Conservation (phyloP, 208 protist genomes). For the Trypanosoma congolense region DNA sequence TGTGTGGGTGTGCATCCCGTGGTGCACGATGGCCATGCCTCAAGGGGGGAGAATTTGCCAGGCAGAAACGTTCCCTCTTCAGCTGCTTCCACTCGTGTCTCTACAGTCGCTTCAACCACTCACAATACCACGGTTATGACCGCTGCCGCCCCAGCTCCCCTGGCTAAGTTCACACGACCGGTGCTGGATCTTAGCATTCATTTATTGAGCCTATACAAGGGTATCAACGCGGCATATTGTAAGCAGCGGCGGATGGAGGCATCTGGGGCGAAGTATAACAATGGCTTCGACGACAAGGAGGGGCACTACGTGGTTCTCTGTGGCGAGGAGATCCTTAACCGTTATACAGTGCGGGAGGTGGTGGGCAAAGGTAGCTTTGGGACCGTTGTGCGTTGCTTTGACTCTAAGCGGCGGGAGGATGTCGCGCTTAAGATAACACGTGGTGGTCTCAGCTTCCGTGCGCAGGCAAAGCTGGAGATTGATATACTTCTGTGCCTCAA, state of each 20-base stretch:
- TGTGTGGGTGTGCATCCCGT: not conserved
- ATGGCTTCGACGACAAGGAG: slow-evolving; percentile 83
- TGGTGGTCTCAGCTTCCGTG: slow-evolving; percentile 69
- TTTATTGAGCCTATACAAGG: slow-evolving; percentile 62
- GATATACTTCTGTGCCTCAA: slow-evolving; percentile 80
- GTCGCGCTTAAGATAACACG: slow-evolving; percentile 91
- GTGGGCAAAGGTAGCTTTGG: slow-evolving; percentile 91
- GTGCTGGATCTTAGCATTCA: slow-evolving; percentile 45
- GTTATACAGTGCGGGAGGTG: slow-evolving; percentile 82
- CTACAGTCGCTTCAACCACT: not conserved
- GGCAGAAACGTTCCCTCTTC: not conserved
- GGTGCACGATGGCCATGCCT: not conserved
- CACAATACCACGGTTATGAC: not conserved
- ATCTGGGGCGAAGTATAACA: slow-evolving; percentile 78
- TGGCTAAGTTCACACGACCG: slow-evolving; percentile 22
- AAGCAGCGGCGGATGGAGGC: slow-evolving; percentile 47
- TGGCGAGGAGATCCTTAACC: slow-evolving; percentile 77
- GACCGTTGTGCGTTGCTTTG: slow-evolving; percentile 84
- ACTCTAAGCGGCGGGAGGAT: slow-evolving; percentile 68
- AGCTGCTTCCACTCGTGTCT: not conserved
- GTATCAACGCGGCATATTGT: slow-evolving; percentile 72
- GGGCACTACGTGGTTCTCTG: slow-evolving; percentile 85
- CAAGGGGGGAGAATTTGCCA: not conserved
- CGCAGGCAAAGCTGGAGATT: slow-evolving; percentile 81
- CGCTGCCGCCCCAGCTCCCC: not conserved